Percentiles rank a stretch among this genome's conserved stretches.
phyloP scores from a whole-genome alignment of 495 filamentous ascomycete genomes.

The Aspergillus kassunensis region DNA sequence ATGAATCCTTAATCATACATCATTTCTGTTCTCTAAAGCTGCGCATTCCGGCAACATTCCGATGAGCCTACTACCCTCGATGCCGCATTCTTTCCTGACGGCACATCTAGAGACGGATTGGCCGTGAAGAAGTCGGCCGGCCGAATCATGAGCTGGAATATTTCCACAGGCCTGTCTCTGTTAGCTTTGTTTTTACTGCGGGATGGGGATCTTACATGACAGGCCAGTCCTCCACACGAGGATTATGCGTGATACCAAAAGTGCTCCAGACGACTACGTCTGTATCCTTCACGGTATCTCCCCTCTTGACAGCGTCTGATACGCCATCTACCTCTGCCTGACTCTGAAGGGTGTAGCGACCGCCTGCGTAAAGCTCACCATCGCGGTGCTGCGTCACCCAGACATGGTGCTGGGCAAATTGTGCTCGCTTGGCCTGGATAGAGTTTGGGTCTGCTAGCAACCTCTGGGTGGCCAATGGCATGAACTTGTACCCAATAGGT shows the following conservation, averaged over 20 bases:
- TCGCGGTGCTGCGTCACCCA: constrained; percentile 81
- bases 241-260: constrained; percentile 64
- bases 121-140: constrained; percentile 72
- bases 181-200: neutral
- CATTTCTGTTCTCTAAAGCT: constrained; percentile 22
- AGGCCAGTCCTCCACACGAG: constrained; percentile 60
- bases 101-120: constrained; percentile 73
- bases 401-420: constrained; percentile 82
- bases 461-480: constrained; percentile 69
- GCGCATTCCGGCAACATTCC: constrained; percentile 29
- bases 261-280: constrained; percentile 49
- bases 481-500: constrained; percentile 79
- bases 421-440: constrained; percentile 72
- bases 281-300: constrained; percentile 48
- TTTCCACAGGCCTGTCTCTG: constrained; percentile 47
- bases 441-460: constrained; percentile 71
- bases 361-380: constrained; percentile 77
- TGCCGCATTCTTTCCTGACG: constrained; percentile 51
- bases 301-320: constrained; percentile 50
- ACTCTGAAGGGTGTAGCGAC: constrained; percentile 84
- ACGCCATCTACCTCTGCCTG: constrained; percentile 55
- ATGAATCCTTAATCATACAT: constrained; percentile 9
- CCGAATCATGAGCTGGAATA: constrained; percentile 63
- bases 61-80: constrained; percentile 41
- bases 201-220: constrained; percentile 52